Evolutionary conservation across 495 filamentous ascomycete genomes (phyloP), one percentile per base, ranked within the genome.

Genomic region (Chaetomium cochliodes): DNA sequence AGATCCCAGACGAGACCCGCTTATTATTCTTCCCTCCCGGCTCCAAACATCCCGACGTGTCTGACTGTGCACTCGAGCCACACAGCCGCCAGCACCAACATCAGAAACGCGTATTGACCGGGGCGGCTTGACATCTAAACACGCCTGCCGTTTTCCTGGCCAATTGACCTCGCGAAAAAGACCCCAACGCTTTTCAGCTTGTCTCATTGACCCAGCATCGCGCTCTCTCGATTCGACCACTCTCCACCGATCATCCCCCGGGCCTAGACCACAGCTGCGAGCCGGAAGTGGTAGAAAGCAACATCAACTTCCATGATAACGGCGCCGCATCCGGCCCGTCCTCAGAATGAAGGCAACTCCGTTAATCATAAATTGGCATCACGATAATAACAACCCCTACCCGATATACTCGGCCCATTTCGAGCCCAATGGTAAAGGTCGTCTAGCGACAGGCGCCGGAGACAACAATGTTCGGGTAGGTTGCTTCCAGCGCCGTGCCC

Each of bases 351-450:
- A 92, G 83, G 90, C 90, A 66, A 86, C 90, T 70, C 91, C 93
- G 69, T 82, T 98, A 60, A 90, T 96, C 66, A 90, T 97, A 74
- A 88, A 92, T 77, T 97, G 94, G 94, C 96, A 97, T 76, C 93
- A 97, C 76, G 91, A 96, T 69, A 90, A 96, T 67, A 91, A 93
- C 68, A 96, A 96, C 78, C 84, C 89, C 22, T 70, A 73, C 67
- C 93, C 93, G 54, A 93, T 98, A 68, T 98, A 96, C 76, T 96
- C 93, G 37, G 90, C 91, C 68, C 92, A 97, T 78, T 98, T 97
- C 77, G 92, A 98, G 71, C 90, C 91, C 66, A 87, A 94, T 78
- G 92, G 93, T 67, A 97, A 93, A 77, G 90, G 91, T 58, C 89
- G 96, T 69, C 78, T 98, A 64, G 96, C 94, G 58, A 98, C 94